Evolutionary conservation across 1,139 yeast genomes (phyloP), one percentile per base, ranked within the genome.

Genomic region (Sugiyamaella castrensis): DNA sequence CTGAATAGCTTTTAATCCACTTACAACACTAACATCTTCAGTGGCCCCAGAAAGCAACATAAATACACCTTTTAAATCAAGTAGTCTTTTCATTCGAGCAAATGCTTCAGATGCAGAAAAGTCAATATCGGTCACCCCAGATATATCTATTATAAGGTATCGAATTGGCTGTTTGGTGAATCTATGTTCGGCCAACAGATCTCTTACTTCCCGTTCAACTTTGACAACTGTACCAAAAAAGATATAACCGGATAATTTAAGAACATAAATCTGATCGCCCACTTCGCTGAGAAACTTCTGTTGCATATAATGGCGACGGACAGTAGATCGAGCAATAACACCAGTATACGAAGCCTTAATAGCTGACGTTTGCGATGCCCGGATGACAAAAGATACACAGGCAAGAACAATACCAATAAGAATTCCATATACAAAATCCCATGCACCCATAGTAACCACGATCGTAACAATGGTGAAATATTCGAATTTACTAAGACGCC

Each of bases 31-130:
- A 35, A 75, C 75, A 43, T 81, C 83, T 43, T 80, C 80, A 38
- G 81, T 81, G 15, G 91, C 91, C 1, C 96, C 87, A 1, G 95
- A 84, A 38, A 92, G 76, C 27, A 91, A 77, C 63, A 92, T 71
- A 57, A 79, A 85, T 19, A 94, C 85, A 47, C 75, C 75, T 56
- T 81, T 84, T 24, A 85, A 83, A 53, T 80, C 80, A 16, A 89
- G 72, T 58, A 88, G 76, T 55, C 95, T 84, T 64, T 87, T 81
- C 55, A 94, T 85, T 57, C 97, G 75, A 58, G 91, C 81, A 65
- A 92, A 87, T 0, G 98, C 96, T 67, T 92, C 98, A 6, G 97
- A 96, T 0, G 98, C 98, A 35, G 96, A 86, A 61, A 87, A 92
- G 67, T 92, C 99, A 58, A 92, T 81, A 38, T 86, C 83, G 9